Percentiles rank a stretch among this genome's conserved stretches.
These are phyloP conservation scores for Saccharomycopsis hybrid DNA, from an alignment of 1,139 yeast genomes.

Conservation along the genomic window DNA sequence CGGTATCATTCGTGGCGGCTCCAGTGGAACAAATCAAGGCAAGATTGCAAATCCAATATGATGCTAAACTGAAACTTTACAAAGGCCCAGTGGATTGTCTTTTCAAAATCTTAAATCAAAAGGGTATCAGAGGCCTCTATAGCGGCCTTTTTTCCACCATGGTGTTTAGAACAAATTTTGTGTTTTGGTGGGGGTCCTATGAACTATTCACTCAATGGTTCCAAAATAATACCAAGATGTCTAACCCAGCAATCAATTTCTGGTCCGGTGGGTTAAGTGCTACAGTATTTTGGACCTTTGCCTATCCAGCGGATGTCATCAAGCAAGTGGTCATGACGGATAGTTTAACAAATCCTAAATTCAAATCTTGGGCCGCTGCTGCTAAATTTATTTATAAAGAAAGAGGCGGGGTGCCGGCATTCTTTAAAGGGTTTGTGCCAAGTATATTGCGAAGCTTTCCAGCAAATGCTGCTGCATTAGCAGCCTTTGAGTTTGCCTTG, in stretches of 20 bases:
- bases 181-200: conserved; percentile 94
- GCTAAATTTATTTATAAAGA: conserved; percentile 57
- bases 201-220: conserved; percentile 70
- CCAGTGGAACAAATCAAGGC: conserved; percentile 90
- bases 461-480: conserved; percentile 89
- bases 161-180: conserved; percentile 80
- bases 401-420: conserved; percentile 59
- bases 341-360: conserved; percentile 61
- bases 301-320: conserved; percentile 85
- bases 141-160: conserved; percentile 80
- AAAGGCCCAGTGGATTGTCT: conserved; percentile 75
- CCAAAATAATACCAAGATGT: conserved; percentile 46
- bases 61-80: conserved; percentile 60
- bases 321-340: conserved; percentile 86
- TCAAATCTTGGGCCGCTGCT: conserved; percentile 68
- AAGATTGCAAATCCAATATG: conserved; percentile 83
- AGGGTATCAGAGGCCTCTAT: conserved; percentile 68
- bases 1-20: conserved; percentile 90
- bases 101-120: conserved; percentile 37
- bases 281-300: conserved; percentile 71
- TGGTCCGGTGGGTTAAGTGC: conserved; percentile 46
- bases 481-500: conserved; percentile 69
- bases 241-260: conserved; percentile 11
- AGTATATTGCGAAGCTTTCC: conserved; percentile 74
- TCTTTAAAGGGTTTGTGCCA: conserved; percentile 74